Evolutionary conservation across 768 basidiomycete genomes (phyloP).

Genomic region (Sutorius australiensis): DNA sequence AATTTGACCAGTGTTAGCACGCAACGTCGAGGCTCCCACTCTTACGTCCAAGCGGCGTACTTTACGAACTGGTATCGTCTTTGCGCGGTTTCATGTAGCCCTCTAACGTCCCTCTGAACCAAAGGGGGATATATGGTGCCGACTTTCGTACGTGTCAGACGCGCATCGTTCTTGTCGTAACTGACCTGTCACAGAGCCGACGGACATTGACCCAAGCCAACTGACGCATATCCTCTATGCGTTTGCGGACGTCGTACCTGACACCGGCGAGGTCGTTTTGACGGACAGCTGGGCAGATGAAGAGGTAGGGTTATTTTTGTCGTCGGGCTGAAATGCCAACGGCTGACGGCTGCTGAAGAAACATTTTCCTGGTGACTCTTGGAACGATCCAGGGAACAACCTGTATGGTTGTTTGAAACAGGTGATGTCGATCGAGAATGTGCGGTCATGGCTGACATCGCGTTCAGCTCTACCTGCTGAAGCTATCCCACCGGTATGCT

Average conservation of each 20-base stretch:
- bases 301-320: constrained; percentile 37
- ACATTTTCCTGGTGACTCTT: constrained; percentile 68
- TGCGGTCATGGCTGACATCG: background rate
- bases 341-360: constrained; percentile 40
- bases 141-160: constrained; percentile 50
- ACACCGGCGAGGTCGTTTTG: constrained; percentile 58
- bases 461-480: constrained; percentile 46
- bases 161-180: background rate
- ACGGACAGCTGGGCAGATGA: constrained; percentile 76
- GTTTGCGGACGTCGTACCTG: constrained; percentile 68
- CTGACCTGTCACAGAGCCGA: constrained; percentile 47
- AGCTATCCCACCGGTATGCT: constrained; percentile 48
- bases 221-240: constrained; percentile 79
- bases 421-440: constrained; percentile 32
- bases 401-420: constrained; percentile 82
- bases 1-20: background rate
- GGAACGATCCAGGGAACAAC: constrained; percentile 73
- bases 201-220: constrained; percentile 51
- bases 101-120: constrained; percentile 1
- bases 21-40: constrained; percentile 10
- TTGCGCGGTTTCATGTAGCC: background rate
- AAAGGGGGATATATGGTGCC: constrained; percentile 57
- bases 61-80: constrained; percentile 34
- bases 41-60: constrained; percentile 34
- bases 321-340: background rate